Evolutionary conservation across 176 grass and related monocot species (phyloP).

Genomic region (Musa troglodytarum): DNA sequence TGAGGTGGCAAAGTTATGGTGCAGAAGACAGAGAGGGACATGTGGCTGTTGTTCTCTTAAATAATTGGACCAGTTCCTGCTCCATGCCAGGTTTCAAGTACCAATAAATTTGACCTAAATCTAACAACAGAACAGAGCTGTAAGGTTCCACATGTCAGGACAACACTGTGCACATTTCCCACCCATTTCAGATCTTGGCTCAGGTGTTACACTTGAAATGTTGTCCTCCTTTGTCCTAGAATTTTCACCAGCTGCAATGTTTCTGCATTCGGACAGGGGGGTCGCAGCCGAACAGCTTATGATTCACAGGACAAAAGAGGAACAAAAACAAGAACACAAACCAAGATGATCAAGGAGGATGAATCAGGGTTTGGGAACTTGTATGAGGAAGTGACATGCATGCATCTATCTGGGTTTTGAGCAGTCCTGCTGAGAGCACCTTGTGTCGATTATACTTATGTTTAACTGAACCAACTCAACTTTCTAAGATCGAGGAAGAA

Average conservation of each 20-base stretch:
- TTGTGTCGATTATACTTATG: too few species aligned
- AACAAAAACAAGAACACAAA: too few species aligned
- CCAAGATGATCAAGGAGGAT: too few species aligned
- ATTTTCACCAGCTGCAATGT: too few species aligned
- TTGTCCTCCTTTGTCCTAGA: neutral
- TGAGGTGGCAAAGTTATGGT: neutral
- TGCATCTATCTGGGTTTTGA: neutral
- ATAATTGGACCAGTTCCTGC: neutral
- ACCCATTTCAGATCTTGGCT: neutral
- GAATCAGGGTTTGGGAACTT: too few species aligned
- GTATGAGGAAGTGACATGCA: too few species aligned
- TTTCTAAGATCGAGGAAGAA: too few species aligned
- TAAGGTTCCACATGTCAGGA: neutral
- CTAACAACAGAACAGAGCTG: neutral
- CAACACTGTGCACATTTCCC: neutral
- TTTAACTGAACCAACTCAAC: too few species aligned
- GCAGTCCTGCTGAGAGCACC: neutral
- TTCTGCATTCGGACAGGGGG: too few species aligned
- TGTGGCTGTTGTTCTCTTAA: neutral
- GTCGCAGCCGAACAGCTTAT: too few species aligned
- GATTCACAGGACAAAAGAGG: too few species aligned
- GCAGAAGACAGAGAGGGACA: neutral
- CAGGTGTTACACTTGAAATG: neutral
- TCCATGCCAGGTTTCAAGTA: conserved; percentile 1
- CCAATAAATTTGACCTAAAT: neutral